phyloP scores from a whole-genome alignment of 805 yeast species.

The Kregervanrija delftensis region DNA sequence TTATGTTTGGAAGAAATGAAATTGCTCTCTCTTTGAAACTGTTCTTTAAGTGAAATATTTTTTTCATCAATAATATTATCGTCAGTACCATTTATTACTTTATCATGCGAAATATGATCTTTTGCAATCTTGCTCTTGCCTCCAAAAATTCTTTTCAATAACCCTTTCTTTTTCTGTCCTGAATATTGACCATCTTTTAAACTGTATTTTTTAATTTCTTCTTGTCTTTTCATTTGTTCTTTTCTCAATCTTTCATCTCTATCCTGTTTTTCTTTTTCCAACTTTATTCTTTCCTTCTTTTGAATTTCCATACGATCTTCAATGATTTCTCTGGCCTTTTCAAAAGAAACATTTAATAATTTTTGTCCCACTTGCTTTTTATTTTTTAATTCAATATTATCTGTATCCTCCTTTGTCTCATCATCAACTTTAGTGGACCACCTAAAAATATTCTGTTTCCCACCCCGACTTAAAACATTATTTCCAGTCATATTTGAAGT shows the following conservation, averaged over 20 bases:
- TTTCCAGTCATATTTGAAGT: slow-evolving; percentile 3
- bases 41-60: slow-evolving; percentile 3
- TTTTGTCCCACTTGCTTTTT: slow-evolving; percentile 4
- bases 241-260: slow-evolving; percentile 16
- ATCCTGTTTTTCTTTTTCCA: slow-evolving; percentile 16
- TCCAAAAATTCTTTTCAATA: slow-evolving; percentile 21
- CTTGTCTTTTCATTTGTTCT: slow-evolving; percentile 16
- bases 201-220: slow-evolving; percentile 17
- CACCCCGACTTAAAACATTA: not conserved
- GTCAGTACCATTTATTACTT: not conserved
- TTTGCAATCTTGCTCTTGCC: slow-evolving; percentile 24
- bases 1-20: not conserved
- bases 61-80: not conserved
- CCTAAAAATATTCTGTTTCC: slow-evolving; percentile 9
- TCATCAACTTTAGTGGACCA: slow-evolving; percentile 10
- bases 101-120: slow-evolving; percentile 21
- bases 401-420: not conserved
- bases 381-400: not conserved
- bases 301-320: slow-evolving; percentile 16
- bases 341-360: slow-evolving; percentile 16
- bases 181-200: not conserved
- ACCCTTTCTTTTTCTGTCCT: slow-evolving; percentile 12
- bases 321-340: slow-evolving; percentile 13
- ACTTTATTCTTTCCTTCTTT: slow-evolving; percentile 7
- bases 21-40: slow-evolving; percentile 6